Evolutionary conservation across 441 rosid genomes (phyloP), one percentile per base, ranked within the genome.

Genomic region (Croton laevigatus): DNA sequence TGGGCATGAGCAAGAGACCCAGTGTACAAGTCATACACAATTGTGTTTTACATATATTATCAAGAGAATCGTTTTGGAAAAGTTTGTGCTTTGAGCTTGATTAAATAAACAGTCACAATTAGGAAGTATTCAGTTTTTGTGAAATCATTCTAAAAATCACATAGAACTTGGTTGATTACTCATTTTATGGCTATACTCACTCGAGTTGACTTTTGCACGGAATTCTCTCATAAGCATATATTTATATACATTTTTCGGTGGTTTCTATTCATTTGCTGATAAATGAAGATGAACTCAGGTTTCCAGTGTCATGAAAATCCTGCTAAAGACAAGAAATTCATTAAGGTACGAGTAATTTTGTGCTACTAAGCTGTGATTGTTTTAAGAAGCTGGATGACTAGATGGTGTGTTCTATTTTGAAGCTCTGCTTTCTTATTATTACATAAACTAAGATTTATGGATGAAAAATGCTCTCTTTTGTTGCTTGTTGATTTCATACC

Each of bases 271-370:
- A 49, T 71, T 76, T 54, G 62, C 83, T 84, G 64, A 81, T 63
- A 49, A 68, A 69, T 54, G 49, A 68, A 81, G 17, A 20, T 75
- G 71, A 55, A 79, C 71, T 82, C 92, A 89, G 96, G 97, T 81
- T 81, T 73, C 68, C 77, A 73, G 77, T 85, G 80, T 73, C 72
- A 42, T 17, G 77, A 78, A 65, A 79, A 75, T 69, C 69, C 66
- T 67, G 52, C 79, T 23, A 62, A 59, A 52, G 83, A 76, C 69
- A 86, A 78, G 70, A 61, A 75, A 40, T 65, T 80, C 72, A 75
- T 91, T 66, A 94, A 94, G 97, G 96, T 93, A 88, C 48, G 68
- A 19, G 12, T 45, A 37, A 66, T 75, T 60, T 53, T 76, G 62
- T 58, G 37, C 38, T 54, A 59, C 51, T 54, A 57, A 73, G 60